Evolutionary conservation across 495 filamentous ascomycete species (phyloP), one percentile per base, ranked within the genome.

Genomic region (Aspergillus incahuasiensis): DNA sequence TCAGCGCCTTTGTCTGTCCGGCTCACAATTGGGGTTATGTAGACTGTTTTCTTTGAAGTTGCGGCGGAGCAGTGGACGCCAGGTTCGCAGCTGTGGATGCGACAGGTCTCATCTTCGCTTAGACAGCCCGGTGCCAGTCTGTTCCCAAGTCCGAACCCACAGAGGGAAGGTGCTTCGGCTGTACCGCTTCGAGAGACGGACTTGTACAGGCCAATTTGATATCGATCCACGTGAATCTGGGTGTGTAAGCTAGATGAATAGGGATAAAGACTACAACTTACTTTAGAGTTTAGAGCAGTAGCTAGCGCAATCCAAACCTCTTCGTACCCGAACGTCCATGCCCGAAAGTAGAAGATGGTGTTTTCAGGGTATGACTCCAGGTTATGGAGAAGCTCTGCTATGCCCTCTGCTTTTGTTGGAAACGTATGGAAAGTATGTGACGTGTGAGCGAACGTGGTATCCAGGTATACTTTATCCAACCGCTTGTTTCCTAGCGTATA

Each of bases 251-350:
- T 49, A 24, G 9, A 35, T 4, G 7, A 6, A 18, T 18, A 19
- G 12, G 20, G 15, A 6, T 9, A 4, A 22, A 32, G 11, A 43
- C 21, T 25, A 13, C 12, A 42, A 19, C 56, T 18, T 72, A 88
- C 89, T 70, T 81, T 82, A 2, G 83, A 83, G 20, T 80, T 68
- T 2, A 97, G 72, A 9, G 82, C 79, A 12, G 84, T 80, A 1
- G 90, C 85, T 12, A 97, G 71, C 3, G 90, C 87, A 52, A 90
- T 75, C 91, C 91, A 97, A 0, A 96, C 90, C 52, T 96, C 89
- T 67, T 96, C 90, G 47, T 90, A 89, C 22, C 92, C 92, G 66
- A 94, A 95, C 1, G 92, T 97, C 92, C 92, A 97, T 2, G 91
- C 82, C 46, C 90, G 79, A 46, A 97, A 81, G 68, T 95, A 88